Conservation (phyloP, 331 rosid species). For the Acacia pycnantha region DNA sequence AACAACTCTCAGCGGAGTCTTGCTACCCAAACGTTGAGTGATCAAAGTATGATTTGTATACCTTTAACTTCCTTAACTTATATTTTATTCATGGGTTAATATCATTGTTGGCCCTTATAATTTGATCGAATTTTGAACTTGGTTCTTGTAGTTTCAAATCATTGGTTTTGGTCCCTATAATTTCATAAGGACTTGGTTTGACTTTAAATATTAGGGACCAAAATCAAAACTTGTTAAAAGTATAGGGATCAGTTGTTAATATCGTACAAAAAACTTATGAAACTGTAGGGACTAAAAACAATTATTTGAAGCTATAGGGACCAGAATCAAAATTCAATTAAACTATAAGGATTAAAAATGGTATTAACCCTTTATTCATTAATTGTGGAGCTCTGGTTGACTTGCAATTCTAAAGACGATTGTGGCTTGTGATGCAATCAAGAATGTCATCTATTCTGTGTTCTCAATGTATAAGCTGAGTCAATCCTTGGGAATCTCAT, state of each 20-base stretch:
- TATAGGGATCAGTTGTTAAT: too few relatives aligned
- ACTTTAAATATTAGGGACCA: too few relatives aligned
- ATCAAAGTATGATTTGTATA: conserved; percentile 71
- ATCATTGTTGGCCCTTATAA: too few relatives aligned
- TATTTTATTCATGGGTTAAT: too few relatives aligned
- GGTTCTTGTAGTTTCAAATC: too few relatives aligned
- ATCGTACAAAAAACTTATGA: too few relatives aligned
- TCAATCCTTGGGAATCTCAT: conserved; percentile 27
- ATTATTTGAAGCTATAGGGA: background rate
- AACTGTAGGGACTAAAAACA: background rate
- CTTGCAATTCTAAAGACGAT: background rate
- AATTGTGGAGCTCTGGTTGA: conserved; percentile 1
- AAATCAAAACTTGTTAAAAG: too few relatives aligned
- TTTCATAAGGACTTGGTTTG: too few relatives aligned
- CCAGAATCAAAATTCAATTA: too few relatives aligned
- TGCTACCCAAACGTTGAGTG: conserved; percentile 73
- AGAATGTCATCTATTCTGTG: conserved; percentile 14
- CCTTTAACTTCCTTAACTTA: conserved; percentile 16
- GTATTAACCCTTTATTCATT: background rate
- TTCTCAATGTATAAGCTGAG: conserved; percentile 13
- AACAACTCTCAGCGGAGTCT: conserved; percentile 85
- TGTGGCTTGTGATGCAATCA: conserved; percentile 21
- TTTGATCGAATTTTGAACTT: too few relatives aligned
- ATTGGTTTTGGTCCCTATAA: too few relatives aligned
- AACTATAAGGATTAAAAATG: too few relatives aligned